Base-by-base conservation (phyloP, 164 flowering plant species). In the Nelumbo lutea region DNA sequence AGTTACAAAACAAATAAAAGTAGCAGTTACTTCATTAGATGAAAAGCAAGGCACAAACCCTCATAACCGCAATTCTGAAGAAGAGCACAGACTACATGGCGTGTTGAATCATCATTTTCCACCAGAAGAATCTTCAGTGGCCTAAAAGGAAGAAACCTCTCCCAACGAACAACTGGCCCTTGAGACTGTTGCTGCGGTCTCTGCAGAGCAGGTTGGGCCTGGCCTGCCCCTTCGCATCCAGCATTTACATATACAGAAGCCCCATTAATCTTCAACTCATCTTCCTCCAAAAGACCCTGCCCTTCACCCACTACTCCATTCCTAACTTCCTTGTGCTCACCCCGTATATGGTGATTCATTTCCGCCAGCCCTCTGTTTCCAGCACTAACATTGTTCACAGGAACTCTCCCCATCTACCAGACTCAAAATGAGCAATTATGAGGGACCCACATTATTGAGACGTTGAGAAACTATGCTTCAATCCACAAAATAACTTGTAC, bases 51-150 rank as follows among this genome's bases (percentile, higher is more conserved):
- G 14, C 38, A 67, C 77, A 61, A 46, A 86, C 90, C 90, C 85
- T 85, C 88, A 72, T 87, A 87, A 64, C 87, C 79, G 66, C 90
- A 87, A 74, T 87, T 87, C 6, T 81, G 81, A 62, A 87, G 90
- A 76, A 87, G 68, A 9, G 88, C 88, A 72, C 83, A 75, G 72
- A 85, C 86, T 9, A 87, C 83, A 47, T 87, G 90, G 51, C 88
- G 83, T 50, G 90, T 87, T 42, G 83, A 87, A 72, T 87, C 87
- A 71, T 87, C 90, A 75, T 79, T 81, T 74, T 87, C 90, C 72
- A 87, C 88, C 67, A 87, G 73, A 70, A 87, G 70, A 67, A 87
- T 86, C 68, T 80, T 84, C 73, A 85, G 74, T 11, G 90, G 70
- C 64, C 83, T 77, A 62, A 81, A 70, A 59, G 83, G 87, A 43